Conservation (phyloP, 1,284 basidiomycete genomes). For the Cryptococcus neoformans region DNA sequence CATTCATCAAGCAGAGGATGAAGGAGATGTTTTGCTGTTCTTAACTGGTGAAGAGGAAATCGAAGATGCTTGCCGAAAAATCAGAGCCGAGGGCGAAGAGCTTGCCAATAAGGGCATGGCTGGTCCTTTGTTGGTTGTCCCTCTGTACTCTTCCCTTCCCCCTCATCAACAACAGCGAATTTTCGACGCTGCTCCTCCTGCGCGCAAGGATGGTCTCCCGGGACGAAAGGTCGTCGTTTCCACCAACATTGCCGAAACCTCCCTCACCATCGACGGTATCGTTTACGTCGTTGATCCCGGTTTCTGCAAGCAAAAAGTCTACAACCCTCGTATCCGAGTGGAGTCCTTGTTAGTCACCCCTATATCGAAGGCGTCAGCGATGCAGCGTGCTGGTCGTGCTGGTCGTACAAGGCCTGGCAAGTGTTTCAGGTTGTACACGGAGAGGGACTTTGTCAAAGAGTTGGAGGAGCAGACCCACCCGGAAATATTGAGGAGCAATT, state of each 20-base stretch:
- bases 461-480: constrained; percentile 96
- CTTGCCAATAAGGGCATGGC: constrained; percentile 67
- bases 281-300: constrained; percentile 99
- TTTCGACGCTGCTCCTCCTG: constrained; percentile 78
- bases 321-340: constrained; percentile 94
- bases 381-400: constrained; percentile 94
- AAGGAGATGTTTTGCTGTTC: constrained; percentile 91
- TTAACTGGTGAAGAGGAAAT: constrained; percentile 99
- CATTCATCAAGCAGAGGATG: constrained; percentile 95
- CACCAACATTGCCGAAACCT: constrained; percentile 98
- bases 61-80: constrained; percentile 92
- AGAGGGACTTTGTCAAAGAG: constrained; percentile 94
- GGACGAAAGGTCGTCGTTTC: constrained; percentile 93
- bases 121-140: constrained; percentile 83
- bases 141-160: constrained; percentile 90
- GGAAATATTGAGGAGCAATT: constrained; percentile 87
- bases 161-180: constrained; percentile 93
- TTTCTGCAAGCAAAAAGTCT: constrained; percentile 96
- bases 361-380: constrained; percentile 94
- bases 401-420: constrained; percentile 95
- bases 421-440: constrained; percentile 95
- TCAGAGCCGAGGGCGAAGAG: constrained; percentile 84
- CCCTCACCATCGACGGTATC: constrained; percentile 96
- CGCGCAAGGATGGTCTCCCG: constrained; percentile 67
- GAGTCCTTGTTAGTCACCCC: constrained; percentile 92